Conservation (phyloP, 2,329 filamentous ascomycete species). For the Sclerotinia borealis region DNA sequence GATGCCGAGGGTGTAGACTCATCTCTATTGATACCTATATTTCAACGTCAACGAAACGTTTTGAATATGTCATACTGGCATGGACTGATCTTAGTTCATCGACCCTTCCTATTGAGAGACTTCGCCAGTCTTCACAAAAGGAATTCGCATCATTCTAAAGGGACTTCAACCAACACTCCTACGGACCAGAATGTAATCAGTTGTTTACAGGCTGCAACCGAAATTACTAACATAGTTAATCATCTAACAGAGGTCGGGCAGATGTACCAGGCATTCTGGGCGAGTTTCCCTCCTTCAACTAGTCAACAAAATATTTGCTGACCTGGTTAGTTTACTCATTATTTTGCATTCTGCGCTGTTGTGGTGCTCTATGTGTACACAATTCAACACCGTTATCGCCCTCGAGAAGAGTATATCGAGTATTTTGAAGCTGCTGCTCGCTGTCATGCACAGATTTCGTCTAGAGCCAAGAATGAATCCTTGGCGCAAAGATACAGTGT, state of each 20-base stretch:
- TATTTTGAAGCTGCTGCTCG: slow-evolving; percentile 36
- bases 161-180: slow-evolving; percentile 9
- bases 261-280: slow-evolving; percentile 39
- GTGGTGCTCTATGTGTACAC: slow-evolving; percentile 41
- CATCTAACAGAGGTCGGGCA: slow-evolving; percentile 34
- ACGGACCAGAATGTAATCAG: slow-evolving; percentile 29
- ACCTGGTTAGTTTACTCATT: slow-evolving; percentile 34
- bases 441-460: slow-evolving; percentile 38
- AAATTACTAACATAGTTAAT: slow-evolving; percentile 36
- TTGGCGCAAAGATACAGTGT: slow-evolving; percentile 39
- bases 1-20: slow-evolving; percentile 38
- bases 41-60: slow-evolving; percentile 38
- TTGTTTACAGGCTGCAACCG: slow-evolving; percentile 38
- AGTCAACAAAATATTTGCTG: background rate
- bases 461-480: slow-evolving; percentile 35
- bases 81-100: slow-evolving; percentile 32
- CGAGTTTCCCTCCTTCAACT: slow-evolving; percentile 17
- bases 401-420: slow-evolving; percentile 27
- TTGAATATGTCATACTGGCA: slow-evolving; percentile 34
- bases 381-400: slow-evolving; percentile 35
- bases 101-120: slow-evolving; percentile 32
- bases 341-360: slow-evolving; percentile 41
- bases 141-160: slow-evolving; percentile 7
- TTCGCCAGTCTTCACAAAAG: slow-evolving; percentile 24
- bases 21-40: slow-evolving; percentile 42